A percentile compares a stretch with the other conserved stretches of the same genome.
phyloP scores from a whole-genome alignment of 73 alveolate species.

The Vitrella brassicaformis region DNA sequence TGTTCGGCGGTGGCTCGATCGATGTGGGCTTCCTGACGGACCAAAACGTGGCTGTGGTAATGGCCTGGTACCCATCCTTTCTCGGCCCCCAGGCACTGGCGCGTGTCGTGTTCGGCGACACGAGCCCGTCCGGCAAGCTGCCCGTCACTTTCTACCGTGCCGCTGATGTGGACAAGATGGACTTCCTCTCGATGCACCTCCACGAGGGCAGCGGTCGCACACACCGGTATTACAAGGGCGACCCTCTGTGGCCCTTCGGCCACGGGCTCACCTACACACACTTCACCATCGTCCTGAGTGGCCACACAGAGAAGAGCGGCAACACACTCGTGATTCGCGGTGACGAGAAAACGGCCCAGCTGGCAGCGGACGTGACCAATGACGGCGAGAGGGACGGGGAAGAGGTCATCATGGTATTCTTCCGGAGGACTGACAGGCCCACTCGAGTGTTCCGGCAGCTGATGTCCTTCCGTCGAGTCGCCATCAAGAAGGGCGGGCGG shows the following conservation, averaged over 20 bases:
- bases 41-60: neutral
- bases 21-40: neutral
- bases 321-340: neutral
- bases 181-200: neutral
- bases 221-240: conserved; percentile 4
- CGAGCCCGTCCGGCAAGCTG: conserved; percentile 6
- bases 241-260: conserved; percentile 13
- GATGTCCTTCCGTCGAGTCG: conserved; percentile 1
- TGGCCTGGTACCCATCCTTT: conserved; percentile 5
- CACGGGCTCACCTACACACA: conserved; percentile 5
- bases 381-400: conserved; percentile 5
- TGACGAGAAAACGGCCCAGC: no score
- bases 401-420: conserved; percentile 3
- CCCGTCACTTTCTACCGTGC: conserved; percentile 1
- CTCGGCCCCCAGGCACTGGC: conserved; percentile 7
- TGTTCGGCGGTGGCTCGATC: conserved; percentile 5
- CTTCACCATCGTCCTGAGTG: neutral
- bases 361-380: neutral
- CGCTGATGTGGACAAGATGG: neutral
- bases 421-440: neutral
- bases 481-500: neutral
- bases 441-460: neutral
- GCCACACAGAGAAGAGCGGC: neutral
- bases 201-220: no score
- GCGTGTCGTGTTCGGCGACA: neutral